These are phyloP conservation scores for Oryza meyeriana DNA, from an alignment of 176 grass and related monocot genomes.

Conservation along the genomic window DNA sequence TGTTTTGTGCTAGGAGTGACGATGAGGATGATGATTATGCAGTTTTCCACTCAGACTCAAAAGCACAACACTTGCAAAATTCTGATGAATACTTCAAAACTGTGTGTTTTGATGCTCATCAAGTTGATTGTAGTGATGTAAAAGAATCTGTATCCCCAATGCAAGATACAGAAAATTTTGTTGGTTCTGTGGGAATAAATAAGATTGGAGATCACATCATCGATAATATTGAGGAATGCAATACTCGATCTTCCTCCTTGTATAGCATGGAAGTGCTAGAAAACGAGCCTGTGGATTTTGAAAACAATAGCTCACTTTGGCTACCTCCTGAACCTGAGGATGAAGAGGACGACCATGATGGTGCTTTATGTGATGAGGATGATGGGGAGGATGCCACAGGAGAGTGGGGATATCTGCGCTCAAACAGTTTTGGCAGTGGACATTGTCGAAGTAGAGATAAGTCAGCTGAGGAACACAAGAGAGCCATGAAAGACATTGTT, in stretches of 20 bases:
- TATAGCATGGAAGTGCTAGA: slow-evolving; percentile 71
- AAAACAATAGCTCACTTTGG: slow-evolving; percentile 86
- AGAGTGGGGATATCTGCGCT: slow-evolving; percentile 82
- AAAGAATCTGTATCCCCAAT: slow-evolving; percentile 50
- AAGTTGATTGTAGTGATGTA: slow-evolving; percentile 40
- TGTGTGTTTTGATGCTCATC: slow-evolving; percentile 52
- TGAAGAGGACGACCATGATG: slow-evolving; percentile 83
- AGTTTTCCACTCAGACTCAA: slow-evolving; percentile 53
- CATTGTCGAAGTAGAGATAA: slow-evolving; percentile 80
- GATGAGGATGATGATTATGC: slow-evolving; percentile 86
- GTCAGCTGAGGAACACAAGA: slow-evolving; percentile 92
- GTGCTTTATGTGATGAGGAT: slow-evolving; percentile 66
- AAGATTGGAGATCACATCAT: slow-evolving; percentile 57
- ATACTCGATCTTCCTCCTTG: slow-evolving; percentile 69
- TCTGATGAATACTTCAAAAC: slow-evolving; percentile 66
- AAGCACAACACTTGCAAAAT: slow-evolving; percentile 46
- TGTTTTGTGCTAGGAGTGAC: slow-evolving; percentile 67
- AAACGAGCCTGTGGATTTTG: slow-evolving; percentile 82
- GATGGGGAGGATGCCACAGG: slow-evolving; percentile 65
- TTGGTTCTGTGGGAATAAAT: slow-evolving; percentile 40
- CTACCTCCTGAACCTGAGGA: slow-evolving; percentile 82
- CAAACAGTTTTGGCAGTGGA: slow-evolving; percentile 79
- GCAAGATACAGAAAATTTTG: slow-evolving; percentile 36
- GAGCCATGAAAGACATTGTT: slow-evolving; percentile 87
- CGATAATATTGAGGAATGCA: slow-evolving; percentile 57